Conservation (phyloP, 2,329 filamentous ascomycete species). For the Ceratocystis colombiana region DNA sequence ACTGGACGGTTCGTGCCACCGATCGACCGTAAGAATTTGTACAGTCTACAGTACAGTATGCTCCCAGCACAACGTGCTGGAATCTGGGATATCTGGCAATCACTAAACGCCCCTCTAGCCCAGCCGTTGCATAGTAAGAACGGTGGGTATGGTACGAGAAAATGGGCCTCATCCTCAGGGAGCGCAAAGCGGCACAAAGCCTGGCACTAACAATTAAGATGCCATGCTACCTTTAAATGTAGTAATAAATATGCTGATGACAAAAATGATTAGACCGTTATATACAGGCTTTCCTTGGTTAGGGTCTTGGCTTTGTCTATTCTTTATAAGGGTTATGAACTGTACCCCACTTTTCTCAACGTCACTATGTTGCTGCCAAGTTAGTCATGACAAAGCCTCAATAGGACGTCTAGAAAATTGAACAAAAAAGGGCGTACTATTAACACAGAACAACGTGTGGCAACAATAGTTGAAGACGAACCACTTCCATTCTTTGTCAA, state of each 20-base stretch:
- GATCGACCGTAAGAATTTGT: slow-evolving; percentile 86
- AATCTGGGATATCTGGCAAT: slow-evolving; percentile 76
- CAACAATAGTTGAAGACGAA: background rate
- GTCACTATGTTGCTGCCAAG: background rate
- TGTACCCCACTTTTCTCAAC: background rate
- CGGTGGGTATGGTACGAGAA: slow-evolving; percentile 29
- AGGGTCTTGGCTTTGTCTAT: background rate
- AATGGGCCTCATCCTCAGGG: slow-evolving; percentile 15
- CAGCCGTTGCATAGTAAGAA: slow-evolving; percentile 30
- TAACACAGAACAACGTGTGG: background rate
- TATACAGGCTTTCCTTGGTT: background rate
- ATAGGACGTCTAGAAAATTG: background rate
- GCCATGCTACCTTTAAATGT: background rate
- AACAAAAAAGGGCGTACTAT: no score
- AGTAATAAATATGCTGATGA: background rate
- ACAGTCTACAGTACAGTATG: slow-evolving; percentile 97
- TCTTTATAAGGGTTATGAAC: background rate
- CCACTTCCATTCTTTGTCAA: background rate
- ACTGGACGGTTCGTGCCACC: slow-evolving; percentile 91
- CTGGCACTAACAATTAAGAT: background rate
- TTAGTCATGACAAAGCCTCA: background rate
- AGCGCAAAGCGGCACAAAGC: slow-evolving; percentile 17
- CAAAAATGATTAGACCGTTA: background rate
- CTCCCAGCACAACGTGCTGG: slow-evolving; percentile 70
- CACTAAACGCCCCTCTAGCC: slow-evolving; percentile 46